phyloP scores from a whole-genome alignment of 108 stramenopile genomes.

The Nitzschia sp. region DNA sequence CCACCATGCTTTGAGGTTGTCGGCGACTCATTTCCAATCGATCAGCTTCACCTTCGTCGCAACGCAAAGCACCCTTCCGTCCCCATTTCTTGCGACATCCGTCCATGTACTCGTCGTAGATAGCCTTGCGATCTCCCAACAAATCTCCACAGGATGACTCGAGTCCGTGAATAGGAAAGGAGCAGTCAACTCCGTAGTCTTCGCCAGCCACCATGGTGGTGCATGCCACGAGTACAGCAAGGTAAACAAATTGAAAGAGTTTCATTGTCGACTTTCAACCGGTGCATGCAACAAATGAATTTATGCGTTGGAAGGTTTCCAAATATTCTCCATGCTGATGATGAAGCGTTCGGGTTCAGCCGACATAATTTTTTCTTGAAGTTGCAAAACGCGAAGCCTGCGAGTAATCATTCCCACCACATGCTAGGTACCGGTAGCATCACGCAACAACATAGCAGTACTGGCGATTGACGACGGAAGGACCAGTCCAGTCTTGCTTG shows the following conservation, averaged over 20 bases:
- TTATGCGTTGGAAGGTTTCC: too few relatives aligned
- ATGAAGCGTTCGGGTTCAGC: too few relatives aligned
- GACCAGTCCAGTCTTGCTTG: too few relatives aligned
- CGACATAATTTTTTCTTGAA: too few relatives aligned
- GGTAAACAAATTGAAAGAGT: background rate
- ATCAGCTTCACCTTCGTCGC: conserved; percentile 63
- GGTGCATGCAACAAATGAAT: too few relatives aligned
- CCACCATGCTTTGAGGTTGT: conserved; percentile 78
- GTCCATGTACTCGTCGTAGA: conserved; percentile 77
- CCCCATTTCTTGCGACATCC: conserved; percentile 71
- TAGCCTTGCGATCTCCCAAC: conserved; percentile 36
- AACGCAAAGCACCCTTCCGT: conserved; percentile 34
- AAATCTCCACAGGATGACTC: conserved; percentile 49
- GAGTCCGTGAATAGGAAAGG: conserved; percentile 73
- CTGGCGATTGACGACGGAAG: too few relatives aligned
- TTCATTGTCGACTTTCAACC: background rate
- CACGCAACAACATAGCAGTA: too few relatives aligned
- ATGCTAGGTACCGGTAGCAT: too few relatives aligned
- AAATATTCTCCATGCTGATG: too few relatives aligned
- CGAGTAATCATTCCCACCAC: too few relatives aligned
- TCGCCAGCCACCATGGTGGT: background rate
- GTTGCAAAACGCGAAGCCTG: too few relatives aligned
- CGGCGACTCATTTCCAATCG: conserved; percentile 68
- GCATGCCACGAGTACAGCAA: background rate
- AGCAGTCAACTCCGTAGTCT: conserved; percentile 76